Conservation (phyloP, 1,139 yeast species). For the Lodderomyces beijingensis region DNA sequence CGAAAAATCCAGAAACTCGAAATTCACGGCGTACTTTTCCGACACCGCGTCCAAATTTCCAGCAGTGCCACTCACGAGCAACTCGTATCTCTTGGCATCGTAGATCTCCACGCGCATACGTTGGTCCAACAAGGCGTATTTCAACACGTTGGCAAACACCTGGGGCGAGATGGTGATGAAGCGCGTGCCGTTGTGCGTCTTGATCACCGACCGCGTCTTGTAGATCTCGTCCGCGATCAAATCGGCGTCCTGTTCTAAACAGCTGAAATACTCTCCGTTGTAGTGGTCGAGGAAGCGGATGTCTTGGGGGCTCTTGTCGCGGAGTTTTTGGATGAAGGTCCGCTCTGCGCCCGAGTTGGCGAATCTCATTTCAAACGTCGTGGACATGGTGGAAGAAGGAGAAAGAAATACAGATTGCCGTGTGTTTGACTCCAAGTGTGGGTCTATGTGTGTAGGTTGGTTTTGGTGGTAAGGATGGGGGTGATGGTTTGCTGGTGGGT, state of each 20-base stretch:
- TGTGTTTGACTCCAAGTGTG: too few species aligned
- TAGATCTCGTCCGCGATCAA: constrained; percentile 79
- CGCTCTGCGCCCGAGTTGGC: constrained; percentile 60
- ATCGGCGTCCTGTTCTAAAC: constrained; percentile 74
- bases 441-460: too few species aligned
- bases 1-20: constrained; percentile 60
- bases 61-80: constrained; percentile 72
- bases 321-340: constrained; percentile 56
- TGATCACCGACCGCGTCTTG: constrained; percentile 76
- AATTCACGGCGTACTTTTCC: constrained; percentile 44
- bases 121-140: constrained; percentile 61
- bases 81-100: constrained; percentile 54
- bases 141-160: constrained; percentile 62
- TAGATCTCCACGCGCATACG: constrained; percentile 77
- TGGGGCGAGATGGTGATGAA: constrained; percentile 78
- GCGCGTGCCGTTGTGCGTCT: constrained; percentile 48
- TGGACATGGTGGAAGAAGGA: constrained; percentile 3
- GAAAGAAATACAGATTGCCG: too few species aligned
- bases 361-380: constrained; percentile 69
- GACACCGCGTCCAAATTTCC: constrained; percentile 66
- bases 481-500: too few species aligned
- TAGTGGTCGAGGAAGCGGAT: constrained; percentile 67
- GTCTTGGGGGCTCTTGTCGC: constrained; percentile 38
- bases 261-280: constrained; percentile 72
- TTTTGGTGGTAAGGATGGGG: too few species aligned